Evolutionary conservation across 2,329 filamentous ascomycete species (phyloP), one percentile per base, ranked within the genome.

Genomic region (Phyllosticta citrichinensis): DNA sequence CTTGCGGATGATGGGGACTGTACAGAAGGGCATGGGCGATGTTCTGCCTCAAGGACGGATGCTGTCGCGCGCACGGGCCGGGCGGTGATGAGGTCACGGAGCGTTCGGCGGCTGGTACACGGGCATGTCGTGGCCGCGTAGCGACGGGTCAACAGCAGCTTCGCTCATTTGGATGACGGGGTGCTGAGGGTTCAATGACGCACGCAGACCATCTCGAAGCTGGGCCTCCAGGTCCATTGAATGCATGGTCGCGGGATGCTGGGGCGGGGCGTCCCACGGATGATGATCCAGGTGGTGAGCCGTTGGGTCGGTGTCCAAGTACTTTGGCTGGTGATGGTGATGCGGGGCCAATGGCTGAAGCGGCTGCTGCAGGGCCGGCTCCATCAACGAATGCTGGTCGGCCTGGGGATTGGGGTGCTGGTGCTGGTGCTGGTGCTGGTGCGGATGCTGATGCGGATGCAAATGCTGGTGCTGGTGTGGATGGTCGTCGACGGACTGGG

Each of bases 91-190:
- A 56, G 54, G 58, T 61, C 58, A 56, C 35, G 35, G 27, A 30
- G 27, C 27, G 27, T 30, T 30, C 57, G 57, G 57, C 57, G 57
- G 57, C 57, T 52, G 57, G 52, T 59, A 59, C 52, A 59, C 57
- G 25, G 51, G 52, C 53, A 60, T 40, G 22, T 40, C 53, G 35
- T 59, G 52, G 30, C 35, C 55, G 53, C 58, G 58, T 35, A 47
- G 14, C n/a, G 40, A 47, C 2, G 40, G 40, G 40, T 47, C 40
- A 14, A 47, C 52, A 14, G 58, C 58, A 19, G 58, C 55, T 14
- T 60, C 58, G 10, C 58, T 53, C 19, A 60, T 54, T 5, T 22
- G 22, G 22, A 60, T 54, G 25, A 54, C 58, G 2, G 53, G 52
- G 19, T 52, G 40, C 50, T 60, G 35, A 47, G 58, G 27, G 52